Evolutionary conservation across 768 basidiomycete genomes (phyloP), one percentile per base, ranked within the genome.

Genomic region (Leccinellum luteum): DNA sequence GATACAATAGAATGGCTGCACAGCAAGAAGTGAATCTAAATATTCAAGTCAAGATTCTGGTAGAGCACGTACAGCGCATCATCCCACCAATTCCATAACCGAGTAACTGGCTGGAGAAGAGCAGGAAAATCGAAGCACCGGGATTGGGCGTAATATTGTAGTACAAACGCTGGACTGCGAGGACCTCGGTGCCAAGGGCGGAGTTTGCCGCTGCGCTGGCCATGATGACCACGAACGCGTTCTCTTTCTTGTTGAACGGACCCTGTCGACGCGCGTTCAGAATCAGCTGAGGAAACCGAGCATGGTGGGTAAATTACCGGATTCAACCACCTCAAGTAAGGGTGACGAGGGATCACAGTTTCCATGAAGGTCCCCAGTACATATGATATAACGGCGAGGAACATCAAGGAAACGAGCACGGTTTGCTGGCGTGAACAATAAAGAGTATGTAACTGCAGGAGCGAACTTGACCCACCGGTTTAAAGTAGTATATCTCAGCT

Each of bases 401-500:
- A 82, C 81, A 84, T 81, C 3, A 75, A 73, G 8, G 81, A 83
- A 3, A 85, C 80, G 7, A 72, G 30, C 21, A 84, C 75, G 0
- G 80, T 82, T 81, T 83, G 81, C 81, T 83, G 47, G 8, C 19
- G 35, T 55, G 23, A 5, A 41, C 23, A 21, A 30, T 52, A 0
- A 54, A 13, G 17, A 17, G 45, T 14, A 50, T 71, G 28, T 9
- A 27, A 27, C 41, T 9, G 13, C 48, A 38, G 38, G 9, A 38
- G 13, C 9, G 9, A n/a, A 47, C 6, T 12, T 23, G 14, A 51
- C 65, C 50, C 59, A 81, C 82, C 8, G 81, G 81, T 66, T 84
- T 84, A 70, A 82, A 84, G 62, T 84, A 84, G 64, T 83, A 84
- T 41, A 84, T 84, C 59, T 84, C 77, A n/a, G 81, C 81, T 81